A percentile compares a stretch with the other conserved stretches of the same genome.
Evolutionary conservation across 73 alveolate genomes (phyloP).

Genomic region (Paramecium biaurelia): DNA sequence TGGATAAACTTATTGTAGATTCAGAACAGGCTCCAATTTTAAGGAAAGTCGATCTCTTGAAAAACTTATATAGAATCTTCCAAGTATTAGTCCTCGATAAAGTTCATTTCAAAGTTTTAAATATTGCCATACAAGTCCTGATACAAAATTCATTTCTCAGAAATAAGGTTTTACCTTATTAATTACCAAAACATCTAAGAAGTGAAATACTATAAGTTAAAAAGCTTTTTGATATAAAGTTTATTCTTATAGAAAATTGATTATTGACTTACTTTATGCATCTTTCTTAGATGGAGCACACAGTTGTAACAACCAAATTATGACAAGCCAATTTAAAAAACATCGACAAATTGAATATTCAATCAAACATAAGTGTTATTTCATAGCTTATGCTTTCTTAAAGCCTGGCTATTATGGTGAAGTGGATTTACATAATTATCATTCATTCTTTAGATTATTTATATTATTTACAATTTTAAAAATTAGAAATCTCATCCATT

Average conservation of each 20-base stretch:
- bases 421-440: no score
- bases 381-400: no score
- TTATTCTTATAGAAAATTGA: background rate
- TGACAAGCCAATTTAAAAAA: no score
- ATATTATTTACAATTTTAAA: no score
- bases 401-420: background rate
- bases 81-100: background rate
- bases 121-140: constrained; percentile 20
- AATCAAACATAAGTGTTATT: background rate
- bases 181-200: background rate
- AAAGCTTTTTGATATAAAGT: background rate
- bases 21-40: background rate
- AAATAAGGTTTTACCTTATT: background rate
- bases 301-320: background rate
- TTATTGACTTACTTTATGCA: background rate
- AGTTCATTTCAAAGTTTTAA: background rate
- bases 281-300: background rate
- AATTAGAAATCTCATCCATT: no score
- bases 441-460: background rate
- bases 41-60: background rate
- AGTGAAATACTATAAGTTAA: background rate
- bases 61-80: background rate
- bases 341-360: background rate
- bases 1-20: background rate
- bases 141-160: background rate